These are phyloP conservation scores for Cystofilobasidium macerans DNA, from an alignment of 768 basidiomycete species.

Conservation along the genomic window DNA sequence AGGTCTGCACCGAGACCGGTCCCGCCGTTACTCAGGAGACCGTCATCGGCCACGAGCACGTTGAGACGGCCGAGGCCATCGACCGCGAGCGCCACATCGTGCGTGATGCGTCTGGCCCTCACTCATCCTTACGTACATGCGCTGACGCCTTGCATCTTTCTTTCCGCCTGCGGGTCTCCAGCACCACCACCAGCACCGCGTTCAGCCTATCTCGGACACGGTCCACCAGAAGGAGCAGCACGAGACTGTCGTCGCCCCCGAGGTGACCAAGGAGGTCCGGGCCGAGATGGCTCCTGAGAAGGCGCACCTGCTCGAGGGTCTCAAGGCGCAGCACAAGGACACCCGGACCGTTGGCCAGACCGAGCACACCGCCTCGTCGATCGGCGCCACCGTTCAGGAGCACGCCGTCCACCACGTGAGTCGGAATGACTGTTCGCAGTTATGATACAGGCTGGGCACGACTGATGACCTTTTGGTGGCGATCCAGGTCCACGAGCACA, in stretches of 20 bases:
- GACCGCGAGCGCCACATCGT: slow-evolving; percentile 40
- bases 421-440: not conserved
- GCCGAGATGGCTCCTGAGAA: slow-evolving; percentile 38
- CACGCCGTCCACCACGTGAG: slow-evolving; percentile 40
- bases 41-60: slow-evolving; percentile 33
- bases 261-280: slow-evolving; percentile 35
- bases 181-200: slow-evolving; percentile 36
- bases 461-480: slow-evolving; percentile 26
- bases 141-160: too few species aligned
- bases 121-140: too few species aligned
- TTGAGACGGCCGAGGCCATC: slow-evolving; percentile 37
- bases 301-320: slow-evolving; percentile 34
- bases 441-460: not conserved
- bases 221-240: slow-evolving; percentile 34
- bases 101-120: too few species aligned
- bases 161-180: too few species aligned
- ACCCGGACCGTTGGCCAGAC: slow-evolving; percentile 29
- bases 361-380: slow-evolving; percentile 30
- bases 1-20: slow-evolving; percentile 38
- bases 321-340: slow-evolving; percentile 34
- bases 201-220: slow-evolving; percentile 37
- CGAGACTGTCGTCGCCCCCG: slow-evolving; percentile 32
- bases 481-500: slow-evolving; percentile 32
- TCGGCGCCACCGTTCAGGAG: slow-evolving; percentile 33
- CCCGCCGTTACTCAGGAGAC: slow-evolving; percentile 38